Evolutionary conservation across 352 stramenopile genomes (phyloP), one percentile per base, ranked within the genome.

Genomic region (Globisporangium uncinulatum): DNA sequence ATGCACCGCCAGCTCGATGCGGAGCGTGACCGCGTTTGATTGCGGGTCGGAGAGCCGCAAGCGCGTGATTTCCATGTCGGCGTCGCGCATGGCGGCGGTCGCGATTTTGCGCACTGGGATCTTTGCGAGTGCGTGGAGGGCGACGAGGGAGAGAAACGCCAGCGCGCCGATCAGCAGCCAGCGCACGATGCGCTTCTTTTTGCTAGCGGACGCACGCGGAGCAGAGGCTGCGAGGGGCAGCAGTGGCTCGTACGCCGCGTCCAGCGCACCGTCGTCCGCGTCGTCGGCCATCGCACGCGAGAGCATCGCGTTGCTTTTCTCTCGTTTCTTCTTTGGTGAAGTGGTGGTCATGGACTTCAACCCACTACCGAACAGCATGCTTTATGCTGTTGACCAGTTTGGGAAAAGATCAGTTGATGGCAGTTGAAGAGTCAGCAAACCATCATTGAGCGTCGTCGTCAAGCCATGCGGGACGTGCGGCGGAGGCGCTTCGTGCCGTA

Each of bases 101-200:
- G 83, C 83, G 45, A 92, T 69, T 47, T 68, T 73, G 17, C 62
- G 61, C 48, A 89, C 73, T 24, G 88, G 79, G 37, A 68, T 79
- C 62, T 71, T 66, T 0, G 79, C 65, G 15, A 89, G 42, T 32
- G 70, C 57, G 57, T 75, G 78, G 44, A 71, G 59, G 51, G 73
- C 51, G 37, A 69, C 50, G 15, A 72, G 56, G 5, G 81, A 24
- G 19, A 76, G 41, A 21, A 76, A n/a, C 19, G 49, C n/a, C 11
- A 65, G 31, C 31, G 48, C 53, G n/a, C 44, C 39, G 45, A 55
- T 4, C 14, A 37, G 41, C 15, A 63, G 39, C 57, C 57, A 63
- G 42, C 57, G 57, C 20, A 41, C 51, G 31, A 37, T 29, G 24
- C 24, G 24, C 24, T 29, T 29, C 24, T 29, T 29, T 29, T 29